phyloP scores from a whole-genome alignment of 345 rosid species.

The Triadica sebifera region DNA sequence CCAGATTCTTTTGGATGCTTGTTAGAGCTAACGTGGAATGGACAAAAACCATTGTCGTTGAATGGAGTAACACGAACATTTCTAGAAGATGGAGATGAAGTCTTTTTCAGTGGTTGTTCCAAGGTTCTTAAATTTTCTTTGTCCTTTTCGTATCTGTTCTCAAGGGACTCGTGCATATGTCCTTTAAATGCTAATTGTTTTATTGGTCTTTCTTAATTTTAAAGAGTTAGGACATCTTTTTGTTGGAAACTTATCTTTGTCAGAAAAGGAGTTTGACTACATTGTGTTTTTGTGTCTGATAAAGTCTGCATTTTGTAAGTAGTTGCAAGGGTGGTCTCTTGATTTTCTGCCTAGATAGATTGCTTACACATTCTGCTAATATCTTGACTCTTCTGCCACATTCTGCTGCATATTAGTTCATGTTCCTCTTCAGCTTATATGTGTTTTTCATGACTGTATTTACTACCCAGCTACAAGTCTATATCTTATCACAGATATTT shows the following conservation, averaged over 20 bases:
- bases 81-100: slow-evolving; percentile 96
- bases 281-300: background rate
- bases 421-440: background rate
- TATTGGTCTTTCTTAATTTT: background rate
- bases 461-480: background rate
- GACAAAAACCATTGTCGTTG: slow-evolving; percentile 67
- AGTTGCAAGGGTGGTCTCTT: background rate
- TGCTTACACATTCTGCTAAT: background rate
- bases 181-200: background rate
- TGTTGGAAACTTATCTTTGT: background rate
- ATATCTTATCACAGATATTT: background rate
- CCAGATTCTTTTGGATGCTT: slow-evolving; percentile 85
- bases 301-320: background rate
- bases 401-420: background rate
- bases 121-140: slow-evolving; percentile 45
- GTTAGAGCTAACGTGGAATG: slow-evolving; percentile 94
- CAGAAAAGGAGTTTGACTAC: background rate
- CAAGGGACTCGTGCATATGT: background rate
- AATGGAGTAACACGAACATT: slow-evolving; percentile 63
- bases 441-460: background rate
- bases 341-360: background rate
- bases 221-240: background rate
- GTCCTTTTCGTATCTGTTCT: background rate
- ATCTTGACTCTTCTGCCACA: background rate
- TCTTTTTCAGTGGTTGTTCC: slow-evolving; percentile 66